Conservation (phyloP, 2,329 filamentous ascomycete genomes). For the Colletotrichum orchidophilum region DNA sequence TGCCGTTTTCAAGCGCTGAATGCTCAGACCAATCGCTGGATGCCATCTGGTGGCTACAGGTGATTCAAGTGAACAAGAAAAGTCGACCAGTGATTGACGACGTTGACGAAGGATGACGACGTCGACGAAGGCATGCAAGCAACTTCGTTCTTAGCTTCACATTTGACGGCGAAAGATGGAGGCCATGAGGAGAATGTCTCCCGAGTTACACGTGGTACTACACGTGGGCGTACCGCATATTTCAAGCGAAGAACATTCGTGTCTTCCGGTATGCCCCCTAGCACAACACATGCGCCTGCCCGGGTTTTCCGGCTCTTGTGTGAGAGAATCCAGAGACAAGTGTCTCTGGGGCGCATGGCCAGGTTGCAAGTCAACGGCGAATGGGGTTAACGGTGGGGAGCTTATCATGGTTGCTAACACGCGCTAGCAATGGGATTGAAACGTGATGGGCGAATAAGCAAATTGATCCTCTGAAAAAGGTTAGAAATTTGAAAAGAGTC, state of each 20-base stretch:
- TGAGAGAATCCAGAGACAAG: not conserved
- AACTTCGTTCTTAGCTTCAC: not conserved
- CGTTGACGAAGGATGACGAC: not conserved
- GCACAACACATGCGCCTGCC: not conserved
- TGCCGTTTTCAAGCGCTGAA: not conserved
- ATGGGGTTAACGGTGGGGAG: not conserved
- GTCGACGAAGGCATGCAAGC: not conserved
- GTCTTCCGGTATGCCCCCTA: not conserved
- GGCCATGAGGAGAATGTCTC: not conserved
- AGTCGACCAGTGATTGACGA: not conserved
- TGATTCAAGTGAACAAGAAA: not conserved
- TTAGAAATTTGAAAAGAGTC: not conserved
- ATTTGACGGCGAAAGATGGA: not conserved
- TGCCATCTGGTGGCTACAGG: not conserved
- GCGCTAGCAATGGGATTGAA: not conserved
- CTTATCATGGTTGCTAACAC: not conserved
- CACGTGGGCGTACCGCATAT: not conserved
- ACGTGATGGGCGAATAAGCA: not conserved
- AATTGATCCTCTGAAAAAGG: not conserved
- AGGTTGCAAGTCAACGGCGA: not conserved
- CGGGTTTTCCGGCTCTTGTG: not conserved
- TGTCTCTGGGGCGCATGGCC: not conserved
- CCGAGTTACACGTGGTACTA: not conserved
- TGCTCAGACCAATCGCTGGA: slow-evolving; percentile 1
- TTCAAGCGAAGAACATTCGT: not conserved